Conservation (phyloP, 1,284 basidiomycete species). For the Neonothopanus nambi region DNA sequence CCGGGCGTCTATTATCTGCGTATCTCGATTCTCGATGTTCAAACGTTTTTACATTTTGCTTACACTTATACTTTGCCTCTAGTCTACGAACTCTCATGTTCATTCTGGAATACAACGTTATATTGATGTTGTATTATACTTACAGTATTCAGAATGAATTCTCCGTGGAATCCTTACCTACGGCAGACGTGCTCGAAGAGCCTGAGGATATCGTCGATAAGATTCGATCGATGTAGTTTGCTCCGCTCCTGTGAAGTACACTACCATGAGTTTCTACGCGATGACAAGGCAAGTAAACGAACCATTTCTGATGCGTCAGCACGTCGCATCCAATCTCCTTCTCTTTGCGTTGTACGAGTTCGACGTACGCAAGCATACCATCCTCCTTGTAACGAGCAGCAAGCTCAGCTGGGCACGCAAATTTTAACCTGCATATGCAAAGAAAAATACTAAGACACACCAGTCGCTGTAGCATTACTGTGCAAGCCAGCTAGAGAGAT, state of each 20-base stretch:
- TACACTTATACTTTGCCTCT: no score
- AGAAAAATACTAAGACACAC: constrained; percentile 39
- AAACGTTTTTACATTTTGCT: no score
- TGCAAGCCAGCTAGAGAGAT: constrained; percentile 89
- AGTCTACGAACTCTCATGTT: no score
- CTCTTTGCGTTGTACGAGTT: constrained; percentile 85
- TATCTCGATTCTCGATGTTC: no score
- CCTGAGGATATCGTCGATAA: constrained; percentile 78
- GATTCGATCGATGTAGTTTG: constrained; percentile 84
- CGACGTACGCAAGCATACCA: constrained; percentile 87
- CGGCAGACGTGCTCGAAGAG: constrained; percentile 78
- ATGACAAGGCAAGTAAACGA: constrained; percentile 22
- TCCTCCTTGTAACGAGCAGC: constrained; percentile 76
- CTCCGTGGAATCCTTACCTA: constrained; percentile 87
- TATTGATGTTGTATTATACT: no score
- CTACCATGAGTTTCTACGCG: neutral
- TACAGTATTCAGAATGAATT: constrained; percentile 70
- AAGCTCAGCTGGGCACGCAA: constrained; percentile 61
- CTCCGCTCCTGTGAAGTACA: constrained; percentile 65
- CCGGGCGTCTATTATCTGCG: no score
- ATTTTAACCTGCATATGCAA: neutral
- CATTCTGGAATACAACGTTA: no score
- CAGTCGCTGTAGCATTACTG: constrained; percentile 79
- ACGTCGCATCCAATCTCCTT: constrained; percentile 92
- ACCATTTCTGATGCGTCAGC: constrained; percentile 90